A percentile compares a stretch with the other conserved stretches of the same genome.
Evolutionary conservation across 2,329 filamentous ascomycete genomes (phyloP).

Genomic region (Davidsoniella eucalypti): DNA sequence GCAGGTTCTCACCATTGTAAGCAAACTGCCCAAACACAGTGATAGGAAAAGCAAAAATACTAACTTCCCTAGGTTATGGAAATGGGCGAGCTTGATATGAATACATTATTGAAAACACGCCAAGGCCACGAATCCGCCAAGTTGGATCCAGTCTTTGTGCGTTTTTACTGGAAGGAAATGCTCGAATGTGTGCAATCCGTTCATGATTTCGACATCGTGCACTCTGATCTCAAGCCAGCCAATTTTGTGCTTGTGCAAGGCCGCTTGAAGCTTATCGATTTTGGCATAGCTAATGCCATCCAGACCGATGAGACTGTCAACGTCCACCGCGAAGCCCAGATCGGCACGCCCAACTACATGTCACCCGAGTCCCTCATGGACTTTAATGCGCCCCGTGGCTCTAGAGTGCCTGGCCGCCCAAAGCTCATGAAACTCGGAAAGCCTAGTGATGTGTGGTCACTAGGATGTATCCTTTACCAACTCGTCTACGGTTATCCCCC

Average conservation of each 20-base stretch:
- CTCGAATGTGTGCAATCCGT: constrained; percentile 84
- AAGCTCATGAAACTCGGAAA: constrained; percentile 94
- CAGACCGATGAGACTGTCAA: constrained; percentile 92
- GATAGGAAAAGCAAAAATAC: not conserved
- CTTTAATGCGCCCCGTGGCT: constrained; percentile 48
- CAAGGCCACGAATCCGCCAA: constrained; percentile 55
- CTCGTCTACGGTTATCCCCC: constrained; percentile 97
- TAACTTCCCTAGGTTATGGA: constrained; percentile 61
- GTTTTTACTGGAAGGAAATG: constrained; percentile 99
- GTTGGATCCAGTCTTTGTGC: constrained; percentile 78
- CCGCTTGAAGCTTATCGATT: constrained; percentile 88
- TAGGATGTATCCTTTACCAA: constrained; percentile 93
- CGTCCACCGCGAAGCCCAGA: constrained; percentile 85
- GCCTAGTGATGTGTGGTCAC: constrained; percentile 85
- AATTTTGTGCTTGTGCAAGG: constrained; percentile 92
- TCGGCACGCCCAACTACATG: constrained; percentile 98
- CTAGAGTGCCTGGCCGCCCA: constrained; percentile 26
- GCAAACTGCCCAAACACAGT: constrained; percentile 19
- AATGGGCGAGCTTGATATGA: constrained; percentile 85
- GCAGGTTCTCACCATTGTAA: constrained; percentile 67
- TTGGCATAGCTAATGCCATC: constrained; percentile 95
- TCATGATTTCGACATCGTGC: constrained; percentile 80
- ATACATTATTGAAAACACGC: constrained; percentile 62
- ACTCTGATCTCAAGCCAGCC: constrained; percentile 90
- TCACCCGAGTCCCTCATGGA: constrained; percentile 87